Evolutionary conservation across 2,329 filamentous ascomycete species (phyloP), one percentile per base, ranked within the genome.

Genomic region (Myrmaecium sp.): DNA sequence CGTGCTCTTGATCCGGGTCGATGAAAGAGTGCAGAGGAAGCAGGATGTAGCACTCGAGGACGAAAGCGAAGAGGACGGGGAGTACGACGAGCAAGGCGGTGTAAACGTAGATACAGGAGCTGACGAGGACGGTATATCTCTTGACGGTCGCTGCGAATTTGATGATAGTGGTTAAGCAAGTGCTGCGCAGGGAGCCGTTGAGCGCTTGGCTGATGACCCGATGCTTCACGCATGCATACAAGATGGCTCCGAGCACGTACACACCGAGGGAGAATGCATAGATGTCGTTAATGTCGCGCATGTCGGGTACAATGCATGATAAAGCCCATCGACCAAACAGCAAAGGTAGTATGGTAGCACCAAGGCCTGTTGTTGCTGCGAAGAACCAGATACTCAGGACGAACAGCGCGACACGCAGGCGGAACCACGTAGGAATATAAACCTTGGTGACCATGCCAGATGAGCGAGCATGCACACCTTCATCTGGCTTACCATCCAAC

Each of bases 261-360:
- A 92, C 66, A 9, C 89, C 89, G 16, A 89, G 72, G 27, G 82
- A 92, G 49, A 94, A 93, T 8, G 89, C 86, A 42, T 98, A 95
- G 14, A 98, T 78, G 48, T 98, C 89, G 51, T 95, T 98, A 44
- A 86, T 77, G 33, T 78, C 42, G 5, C 49, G 40, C 1, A 40
- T 65, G 1, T 62, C 54, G 4, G 82, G 80, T 21, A 93, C 69
- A 17, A 84, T 54, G 15, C 64, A 56, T 24, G 73, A 70, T 45
- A 94, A 79, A 33, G 95, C 63, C 30, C 63, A 64, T 15, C 89
- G 76, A 2, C 89, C 89, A 43, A 93, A 71, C 5, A 92, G 62
- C 4, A 98, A 65, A 0, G 89, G 91, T 1, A 91, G 56, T 33
- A 98, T 75, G 1, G 89, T 94, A 34, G 80, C 69, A 36, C 75